phyloP scores from a whole-genome alignment of 768 basidiomycete genomes.

The Boletus edulis region DNA sequence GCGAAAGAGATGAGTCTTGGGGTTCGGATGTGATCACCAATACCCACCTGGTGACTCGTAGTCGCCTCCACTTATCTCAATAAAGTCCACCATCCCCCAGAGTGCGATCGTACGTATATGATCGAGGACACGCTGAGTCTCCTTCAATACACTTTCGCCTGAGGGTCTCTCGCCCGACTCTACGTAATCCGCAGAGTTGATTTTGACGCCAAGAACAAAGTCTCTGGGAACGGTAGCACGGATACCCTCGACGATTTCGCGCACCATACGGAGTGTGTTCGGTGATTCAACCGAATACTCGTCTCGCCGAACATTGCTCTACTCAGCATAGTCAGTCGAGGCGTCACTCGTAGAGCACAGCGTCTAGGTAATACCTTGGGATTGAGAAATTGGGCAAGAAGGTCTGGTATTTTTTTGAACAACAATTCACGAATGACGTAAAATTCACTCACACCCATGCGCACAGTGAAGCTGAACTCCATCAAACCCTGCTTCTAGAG shows the following conservation, averaged over 20 bases:
- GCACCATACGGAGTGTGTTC: constrained; percentile 56
- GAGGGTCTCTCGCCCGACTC: constrained; percentile 26
- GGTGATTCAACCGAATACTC: constrained; percentile 45
- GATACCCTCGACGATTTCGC: constrained; percentile 53
- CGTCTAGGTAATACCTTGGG: constrained; percentile 47
- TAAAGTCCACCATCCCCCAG: constrained; percentile 73
- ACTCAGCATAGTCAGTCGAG: neutral
- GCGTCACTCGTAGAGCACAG: constrained; percentile 13
- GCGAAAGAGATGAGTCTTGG: neutral
- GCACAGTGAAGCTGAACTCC: constrained; percentile 84
- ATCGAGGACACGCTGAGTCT: constrained; percentile 44
- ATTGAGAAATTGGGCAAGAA: constrained; percentile 77
- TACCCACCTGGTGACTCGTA: constrained; percentile 73
- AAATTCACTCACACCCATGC: constrained; percentile 70
- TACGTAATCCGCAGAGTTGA: constrained; percentile 78
- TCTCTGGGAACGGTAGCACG: constrained; percentile 48
- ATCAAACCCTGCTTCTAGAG: constrained; percentile 72
- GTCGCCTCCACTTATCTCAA: constrained; percentile 86
- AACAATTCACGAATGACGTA: neutral
- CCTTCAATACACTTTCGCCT: constrained; percentile 31
- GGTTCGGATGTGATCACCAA: neutral
- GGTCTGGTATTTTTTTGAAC: constrained; percentile 42
- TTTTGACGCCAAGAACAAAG: constrained; percentile 78
- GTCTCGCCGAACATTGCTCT: constrained; percentile 60
- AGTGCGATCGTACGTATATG: constrained; percentile 59